Evolutionary conservation across 495 filamentous ascomycete species (phyloP), one percentile per base, ranked within the genome.

Genomic region (Umbilicaria muhlenbergii): DNA sequence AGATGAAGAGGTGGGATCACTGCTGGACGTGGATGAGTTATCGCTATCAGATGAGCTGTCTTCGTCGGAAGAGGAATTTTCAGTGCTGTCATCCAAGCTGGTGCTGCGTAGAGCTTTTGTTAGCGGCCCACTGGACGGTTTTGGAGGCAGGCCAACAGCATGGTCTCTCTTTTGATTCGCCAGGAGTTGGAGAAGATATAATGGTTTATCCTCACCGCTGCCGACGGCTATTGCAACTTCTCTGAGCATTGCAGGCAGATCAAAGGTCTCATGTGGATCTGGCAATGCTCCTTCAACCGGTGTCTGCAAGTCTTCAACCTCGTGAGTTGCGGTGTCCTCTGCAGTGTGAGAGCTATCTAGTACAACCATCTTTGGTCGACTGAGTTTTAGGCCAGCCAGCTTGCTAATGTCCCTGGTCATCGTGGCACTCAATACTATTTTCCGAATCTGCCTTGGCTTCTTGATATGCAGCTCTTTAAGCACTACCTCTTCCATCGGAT

Each of bases 371-470:
- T 71, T 78, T 11, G 91, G 91, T 46, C 79, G 70, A 2, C 67
- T 65, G 16, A 98, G 70, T 43, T 74, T 81, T 38, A 98, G 57
- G 0, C 69, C 74, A 35, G 77, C 80, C 37, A 98, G 58, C 46
- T 86, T 83, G 14, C 81, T 80, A 32, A 93, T 66, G 57, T 96
- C 89, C 28, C 74, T 70, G 2, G 86, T 94, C 83, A 98, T 93
- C 0, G 92, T 95, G 7, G 91, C 91, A 56, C 85, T 93, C 11
- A 95, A 67, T 32, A 93, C 65, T 17, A 94, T 67, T 58, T 94
- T 94, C 36, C 74, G 62, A 36, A 73, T 65, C 11, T 74, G 60
- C 42, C 56, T 58, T 44, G 51, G 56, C 36, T 38, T 38, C 33
- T 48, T 11, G 3, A 46, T 3, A 32, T 39, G 49, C 12, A 39